Percentiles rank a stretch among this genome's conserved stretches.
These are phyloP conservation scores for Ramalina intermedia DNA, from an alignment of 495 filamentous ascomycete genomes.

Conservation along the genomic window DNA sequence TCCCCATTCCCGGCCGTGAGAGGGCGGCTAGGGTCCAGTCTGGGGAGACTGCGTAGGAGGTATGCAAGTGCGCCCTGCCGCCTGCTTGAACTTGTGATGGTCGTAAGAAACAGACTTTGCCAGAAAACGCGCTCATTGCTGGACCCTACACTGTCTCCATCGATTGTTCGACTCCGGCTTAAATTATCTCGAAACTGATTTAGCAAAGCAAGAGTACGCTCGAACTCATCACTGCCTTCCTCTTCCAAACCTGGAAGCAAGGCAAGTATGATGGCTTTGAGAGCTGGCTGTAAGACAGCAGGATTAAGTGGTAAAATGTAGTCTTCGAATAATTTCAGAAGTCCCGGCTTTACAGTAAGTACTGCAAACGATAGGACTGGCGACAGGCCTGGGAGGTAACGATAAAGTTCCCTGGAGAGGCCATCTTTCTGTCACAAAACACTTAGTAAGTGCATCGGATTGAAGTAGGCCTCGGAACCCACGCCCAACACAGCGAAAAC, in stretches of 20 bases:
- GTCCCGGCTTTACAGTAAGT: slow-evolving; percentile 68
- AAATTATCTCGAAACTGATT: slow-evolving; percentile 63
- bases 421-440: slow-evolving; percentile 35
- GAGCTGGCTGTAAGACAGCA: slow-evolving; percentile 59
- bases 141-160: slow-evolving; percentile 25
- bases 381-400: slow-evolving; percentile 82
- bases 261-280: slow-evolving; percentile 76
- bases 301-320: slow-evolving; percentile 60
- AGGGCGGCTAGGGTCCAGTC: slow-evolving; percentile 34
- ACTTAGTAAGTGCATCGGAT: background rate
- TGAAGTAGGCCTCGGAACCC: slow-evolving; percentile 8
- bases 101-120: slow-evolving; percentile 92
- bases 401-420: slow-evolving; percentile 61
- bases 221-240: slow-evolving; percentile 93
- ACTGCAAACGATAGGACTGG: slow-evolving; percentile 87
- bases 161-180: slow-evolving; percentile 18
- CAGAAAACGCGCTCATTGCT: slow-evolving; percentile 81
- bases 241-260: slow-evolving; percentile 87
- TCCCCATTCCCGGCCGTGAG: slow-evolving; percentile 20
- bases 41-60: slow-evolving; percentile 64
- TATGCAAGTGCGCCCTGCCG: slow-evolving; percentile 80
- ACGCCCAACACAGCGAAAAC: slow-evolving; percentile 67
- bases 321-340: slow-evolving; percentile 69
- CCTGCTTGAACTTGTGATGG: slow-evolving; percentile 73
- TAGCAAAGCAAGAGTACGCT: slow-evolving; percentile 63